Conservation (phyloP, 129 eudicot genomes). For the Flaveria bidentis region DNA sequence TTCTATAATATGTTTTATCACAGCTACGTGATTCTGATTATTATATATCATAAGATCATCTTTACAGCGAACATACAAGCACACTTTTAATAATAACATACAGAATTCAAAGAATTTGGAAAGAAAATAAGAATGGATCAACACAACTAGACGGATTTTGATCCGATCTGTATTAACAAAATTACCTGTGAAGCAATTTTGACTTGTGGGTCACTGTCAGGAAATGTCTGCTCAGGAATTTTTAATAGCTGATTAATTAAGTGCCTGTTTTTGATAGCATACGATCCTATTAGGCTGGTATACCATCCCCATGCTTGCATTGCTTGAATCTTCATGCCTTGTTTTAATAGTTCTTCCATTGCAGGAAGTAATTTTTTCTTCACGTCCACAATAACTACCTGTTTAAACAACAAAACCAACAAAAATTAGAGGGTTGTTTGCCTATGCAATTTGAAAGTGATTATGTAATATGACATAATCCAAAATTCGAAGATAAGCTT, state of each 20-base stretch:
- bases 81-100: neutral
- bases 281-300: conserved; percentile 65
- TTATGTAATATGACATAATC: neutral
- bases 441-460: neutral
- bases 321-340: conserved; percentile 68
- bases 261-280: conserved; percentile 53
- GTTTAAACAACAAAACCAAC: conserved; percentile 26
- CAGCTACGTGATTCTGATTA: too few species aligned
- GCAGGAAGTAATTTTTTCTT: conserved; percentile 58
- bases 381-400: conserved; percentile 61
- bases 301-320: conserved; percentile 92
- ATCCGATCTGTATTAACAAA: neutral
- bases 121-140: neutral
- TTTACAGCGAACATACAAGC: too few species aligned
- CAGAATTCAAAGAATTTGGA: neutral
- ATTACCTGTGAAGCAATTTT: conserved; percentile 82
- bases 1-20: too few species aligned
- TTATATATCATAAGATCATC: too few species aligned
- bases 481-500: neutral
- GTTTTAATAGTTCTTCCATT: conserved; percentile 54
- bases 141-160: neutral
- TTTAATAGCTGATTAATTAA: conserved; percentile 69
- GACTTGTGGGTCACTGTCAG: conserved; percentile 72
- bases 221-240: conserved; percentile 70
- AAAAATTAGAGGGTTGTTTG: neutral